A percentile compares a stretch with the other conserved stretches of the same genome.
Evolutionary conservation across 306 rosid species (phyloP).

Genomic region (Sicyos edulis): DNA sequence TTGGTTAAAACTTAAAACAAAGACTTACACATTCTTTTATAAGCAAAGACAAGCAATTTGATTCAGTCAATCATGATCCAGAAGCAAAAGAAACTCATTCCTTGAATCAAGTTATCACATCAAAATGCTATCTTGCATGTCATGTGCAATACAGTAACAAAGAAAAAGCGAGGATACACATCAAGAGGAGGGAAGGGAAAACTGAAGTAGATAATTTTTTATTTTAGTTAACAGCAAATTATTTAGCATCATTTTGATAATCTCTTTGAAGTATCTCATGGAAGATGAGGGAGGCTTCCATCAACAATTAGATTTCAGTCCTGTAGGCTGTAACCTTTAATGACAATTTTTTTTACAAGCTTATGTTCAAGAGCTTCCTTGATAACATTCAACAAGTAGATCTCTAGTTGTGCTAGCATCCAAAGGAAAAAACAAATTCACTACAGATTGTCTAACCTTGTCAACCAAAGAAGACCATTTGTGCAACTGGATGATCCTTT

Average conservation of each 20-base stretch:
- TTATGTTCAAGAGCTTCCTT: not conserved
- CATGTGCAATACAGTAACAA: not conserved
- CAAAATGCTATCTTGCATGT: not conserved
- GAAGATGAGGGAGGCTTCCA: not conserved
- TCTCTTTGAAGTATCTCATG: not conserved
- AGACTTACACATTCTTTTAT: not conserved
- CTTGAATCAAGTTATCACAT: not conserved
- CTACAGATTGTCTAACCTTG: slow-evolving; percentile 48
- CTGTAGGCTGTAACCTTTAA: not conserved
- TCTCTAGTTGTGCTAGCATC: not conserved
- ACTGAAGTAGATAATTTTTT: not conserved
- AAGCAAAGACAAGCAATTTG: not conserved
- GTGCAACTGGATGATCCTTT: slow-evolving; percentile 90
- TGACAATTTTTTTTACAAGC: not conserved
- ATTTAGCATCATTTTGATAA: slow-evolving; percentile 12
- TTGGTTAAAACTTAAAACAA: not conserved
- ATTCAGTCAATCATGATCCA: not conserved
- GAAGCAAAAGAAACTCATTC: not conserved
- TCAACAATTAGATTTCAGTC: not conserved
- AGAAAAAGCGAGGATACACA: slow-evolving; percentile 2
- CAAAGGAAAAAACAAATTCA: not conserved
- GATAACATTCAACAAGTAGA: not conserved
- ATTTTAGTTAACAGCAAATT: not conserved
- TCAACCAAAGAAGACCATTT: slow-evolving; percentile 98
- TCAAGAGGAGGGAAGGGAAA: not conserved